Evolutionary conservation across 1,284 basidiomycete species (phyloP).

Genomic region (Takashimella tepidaria): DNA sequence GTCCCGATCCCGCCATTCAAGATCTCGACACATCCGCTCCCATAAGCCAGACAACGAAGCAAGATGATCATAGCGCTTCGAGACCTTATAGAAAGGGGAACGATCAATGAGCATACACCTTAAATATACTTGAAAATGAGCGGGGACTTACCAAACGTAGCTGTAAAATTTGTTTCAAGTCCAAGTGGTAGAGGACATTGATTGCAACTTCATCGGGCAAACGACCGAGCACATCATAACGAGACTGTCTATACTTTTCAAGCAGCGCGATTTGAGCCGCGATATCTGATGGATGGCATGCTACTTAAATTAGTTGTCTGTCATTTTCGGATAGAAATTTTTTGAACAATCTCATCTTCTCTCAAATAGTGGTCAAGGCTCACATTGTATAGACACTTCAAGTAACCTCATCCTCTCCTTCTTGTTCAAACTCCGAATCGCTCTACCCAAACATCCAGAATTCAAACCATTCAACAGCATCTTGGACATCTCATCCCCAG

Average conservation of each 20-base stretch:
- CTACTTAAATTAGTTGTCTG: slow-evolving; percentile 13
- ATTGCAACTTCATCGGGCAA: slow-evolving; percentile 64
- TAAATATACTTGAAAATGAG: too few species aligned
- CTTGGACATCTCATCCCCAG: background rate
- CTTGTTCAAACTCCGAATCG: slow-evolving; percentile 18
- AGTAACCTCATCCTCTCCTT: slow-evolving; percentile 27
- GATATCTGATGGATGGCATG: slow-evolving; percentile 38
- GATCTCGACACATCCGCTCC: slow-evolving; percentile 48
- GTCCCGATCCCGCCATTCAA: slow-evolving; percentile 28
- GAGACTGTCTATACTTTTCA: slow-evolving; percentile 71
- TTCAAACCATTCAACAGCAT: slow-evolving; percentile 7
- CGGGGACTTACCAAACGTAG: slow-evolving; percentile 46
- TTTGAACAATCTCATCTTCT: too few species aligned
- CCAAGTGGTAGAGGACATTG: slow-evolving; percentile 61
- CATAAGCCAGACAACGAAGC: slow-evolving; percentile 69
- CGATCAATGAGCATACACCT: too few species aligned
- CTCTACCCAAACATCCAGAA: slow-evolving; percentile 8
- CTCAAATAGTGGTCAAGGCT: too few species aligned
- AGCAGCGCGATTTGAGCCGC: slow-evolving; percentile 67
- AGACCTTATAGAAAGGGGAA: too few species aligned
- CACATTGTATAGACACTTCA: slow-evolving; percentile 26
- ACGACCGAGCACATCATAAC: slow-evolving; percentile 72
- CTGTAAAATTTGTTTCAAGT: slow-evolving; percentile 60
- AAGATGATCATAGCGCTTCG: slow-evolving; percentile 65
- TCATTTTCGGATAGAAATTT: too few species aligned